Percentiles rank a stretch among this genome's conserved stretches.
Conservation (phyloP, 2,329 filamentous ascomycete genomes). For the Trichoderma gracile region DNA sequence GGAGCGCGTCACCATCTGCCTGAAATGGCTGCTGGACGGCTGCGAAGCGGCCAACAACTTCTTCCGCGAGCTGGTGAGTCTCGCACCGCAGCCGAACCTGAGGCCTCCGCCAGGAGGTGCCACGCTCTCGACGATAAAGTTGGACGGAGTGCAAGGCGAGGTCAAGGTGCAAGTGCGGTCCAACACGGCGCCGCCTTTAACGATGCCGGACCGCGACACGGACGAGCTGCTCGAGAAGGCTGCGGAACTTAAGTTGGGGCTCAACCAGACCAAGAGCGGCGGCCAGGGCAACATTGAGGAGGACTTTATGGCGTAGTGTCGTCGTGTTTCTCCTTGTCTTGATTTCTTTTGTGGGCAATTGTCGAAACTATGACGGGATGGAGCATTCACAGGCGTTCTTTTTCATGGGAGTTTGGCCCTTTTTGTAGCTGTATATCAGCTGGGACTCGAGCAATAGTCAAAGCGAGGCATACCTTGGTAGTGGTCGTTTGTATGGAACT, state of each 20-base stretch:
- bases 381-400: not conserved
- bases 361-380: not conserved
- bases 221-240: slow-evolving; percentile 48
- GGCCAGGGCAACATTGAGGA: slow-evolving; percentile 43
- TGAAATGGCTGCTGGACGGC: slow-evolving; percentile 80
- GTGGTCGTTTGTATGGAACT: too few species aligned
- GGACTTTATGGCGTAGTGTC: slow-evolving; percentile 46
- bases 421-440: too few species aligned
- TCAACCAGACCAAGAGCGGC: slow-evolving; percentile 8
- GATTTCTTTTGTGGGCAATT: not conserved
- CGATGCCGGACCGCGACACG: slow-evolving; percentile 27
- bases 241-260: slow-evolving; percentile 44
- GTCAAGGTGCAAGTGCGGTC: slow-evolving; percentile 56
- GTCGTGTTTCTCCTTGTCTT: not conserved
- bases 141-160: slow-evolving; percentile 59
- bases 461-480: too few species aligned
- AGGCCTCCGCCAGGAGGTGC: slow-evolving; percentile 40
- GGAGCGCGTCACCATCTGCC: slow-evolving; percentile 83
- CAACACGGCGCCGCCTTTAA: slow-evolving; percentile 32
- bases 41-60: slow-evolving; percentile 72
- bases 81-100: slow-evolving; percentile 44
- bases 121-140: slow-evolving; percentile 48
- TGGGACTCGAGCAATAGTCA: too few species aligned
- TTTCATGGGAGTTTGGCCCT: too few species aligned
- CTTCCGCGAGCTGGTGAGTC: slow-evolving; percentile 62